phyloP scores from a whole-genome alignment of 2,329 filamentous ascomycete species.

The Trichoderma sp. region DNA sequence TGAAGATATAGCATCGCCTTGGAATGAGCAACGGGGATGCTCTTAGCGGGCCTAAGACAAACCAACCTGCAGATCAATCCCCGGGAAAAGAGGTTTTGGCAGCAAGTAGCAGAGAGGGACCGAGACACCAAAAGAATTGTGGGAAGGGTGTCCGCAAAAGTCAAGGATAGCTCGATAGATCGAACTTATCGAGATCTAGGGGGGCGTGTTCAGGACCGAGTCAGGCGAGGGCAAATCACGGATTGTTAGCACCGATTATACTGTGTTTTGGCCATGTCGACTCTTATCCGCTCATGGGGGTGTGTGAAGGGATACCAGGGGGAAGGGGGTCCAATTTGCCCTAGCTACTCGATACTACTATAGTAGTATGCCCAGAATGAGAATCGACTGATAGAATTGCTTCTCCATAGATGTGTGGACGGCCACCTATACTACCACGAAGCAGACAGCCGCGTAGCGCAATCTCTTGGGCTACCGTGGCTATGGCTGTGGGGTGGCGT shows the following conservation, averaged over 20 bases:
- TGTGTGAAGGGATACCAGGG: slow-evolving; percentile 10
- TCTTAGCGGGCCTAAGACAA: slow-evolving; percentile 36
- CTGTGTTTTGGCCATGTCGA: slow-evolving; percentile 27
- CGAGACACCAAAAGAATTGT: slow-evolving; percentile 36
- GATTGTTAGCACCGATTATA: slow-evolving; percentile 18
- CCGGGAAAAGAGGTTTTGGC: slow-evolving; percentile 30
- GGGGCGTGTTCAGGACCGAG: slow-evolving; percentile 2
- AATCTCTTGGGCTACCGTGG: slow-evolving; percentile 7
- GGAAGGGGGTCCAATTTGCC: slow-evolving; percentile 19
- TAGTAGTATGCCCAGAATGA: not conserved
- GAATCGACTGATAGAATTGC: not conserved
- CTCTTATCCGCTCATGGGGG: slow-evolving; percentile 16
- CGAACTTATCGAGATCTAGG: slow-evolving; percentile 26
- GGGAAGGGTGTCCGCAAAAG: slow-evolving; percentile 28
- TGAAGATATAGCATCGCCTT: slow-evolving; percentile 42
- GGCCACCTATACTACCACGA: not conserved
- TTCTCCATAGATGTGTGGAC: slow-evolving; percentile 4
- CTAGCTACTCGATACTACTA: slow-evolving; percentile 9
- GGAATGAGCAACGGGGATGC: slow-evolving; percentile 36
- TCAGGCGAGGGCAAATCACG: slow-evolving; percentile 20
- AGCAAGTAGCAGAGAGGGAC: slow-evolving; percentile 28
- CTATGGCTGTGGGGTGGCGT: slow-evolving; percentile 8
- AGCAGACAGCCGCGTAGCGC: not conserved
- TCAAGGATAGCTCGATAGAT: slow-evolving; percentile 29
- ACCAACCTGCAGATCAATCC: slow-evolving; percentile 34